Evolutionary conservation across 2,329 filamentous ascomycete genomes (phyloP).

Genomic region (Colletotrichum sp.): DNA sequence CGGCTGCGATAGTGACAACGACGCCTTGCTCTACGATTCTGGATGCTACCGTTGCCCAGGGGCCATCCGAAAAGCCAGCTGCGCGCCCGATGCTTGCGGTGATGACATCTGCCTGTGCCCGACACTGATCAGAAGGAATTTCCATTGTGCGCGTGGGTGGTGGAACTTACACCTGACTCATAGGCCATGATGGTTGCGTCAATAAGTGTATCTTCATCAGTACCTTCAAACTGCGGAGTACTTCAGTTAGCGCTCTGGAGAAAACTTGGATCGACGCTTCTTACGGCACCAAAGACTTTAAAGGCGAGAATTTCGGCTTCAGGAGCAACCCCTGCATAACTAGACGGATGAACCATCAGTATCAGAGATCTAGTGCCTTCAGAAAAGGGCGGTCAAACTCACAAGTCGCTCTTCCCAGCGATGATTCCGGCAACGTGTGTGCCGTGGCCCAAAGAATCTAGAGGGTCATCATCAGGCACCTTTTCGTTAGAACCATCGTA

Average conservation of each 20-base stretch:
- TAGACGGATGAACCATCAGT: not conserved
- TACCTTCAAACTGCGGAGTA: conserved; percentile 9
- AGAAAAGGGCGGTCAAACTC: not conserved
- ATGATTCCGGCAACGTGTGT: conserved; percentile 31
- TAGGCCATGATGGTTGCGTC: conserved; percentile 20
- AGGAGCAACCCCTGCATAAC: conserved; percentile 28
- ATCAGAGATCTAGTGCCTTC: not conserved
- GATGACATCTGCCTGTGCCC: conserved; percentile 9
- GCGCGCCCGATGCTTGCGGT: conserved; percentile 15
- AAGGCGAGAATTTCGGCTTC: conserved; percentile 26
- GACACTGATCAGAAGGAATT: not conserved
- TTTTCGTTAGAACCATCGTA: conserved; percentile 15
- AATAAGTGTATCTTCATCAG: conserved; percentile 16
- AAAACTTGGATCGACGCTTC: not conserved
- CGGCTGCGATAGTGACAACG: conserved; percentile 54
- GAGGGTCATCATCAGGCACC: conserved; percentile 26
- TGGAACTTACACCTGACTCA: conserved; percentile 8
- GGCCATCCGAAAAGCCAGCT: conserved; percentile 9
- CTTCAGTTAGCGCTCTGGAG: not conserved
- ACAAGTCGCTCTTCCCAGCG: conserved; percentile 25
- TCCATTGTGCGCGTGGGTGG: rapidly evolving
- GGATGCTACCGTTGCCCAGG: conserved; percentile 14
- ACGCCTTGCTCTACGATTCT: conserved; percentile 40
- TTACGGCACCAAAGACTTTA: conserved; percentile 28
- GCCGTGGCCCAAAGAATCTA: conserved; percentile 26